Percentiles rank a stretch among this genome's conserved stretches.
phyloP scores from a whole-genome alignment of 371 early-diverging fungal species.

The Mucor plumbeus region DNA sequence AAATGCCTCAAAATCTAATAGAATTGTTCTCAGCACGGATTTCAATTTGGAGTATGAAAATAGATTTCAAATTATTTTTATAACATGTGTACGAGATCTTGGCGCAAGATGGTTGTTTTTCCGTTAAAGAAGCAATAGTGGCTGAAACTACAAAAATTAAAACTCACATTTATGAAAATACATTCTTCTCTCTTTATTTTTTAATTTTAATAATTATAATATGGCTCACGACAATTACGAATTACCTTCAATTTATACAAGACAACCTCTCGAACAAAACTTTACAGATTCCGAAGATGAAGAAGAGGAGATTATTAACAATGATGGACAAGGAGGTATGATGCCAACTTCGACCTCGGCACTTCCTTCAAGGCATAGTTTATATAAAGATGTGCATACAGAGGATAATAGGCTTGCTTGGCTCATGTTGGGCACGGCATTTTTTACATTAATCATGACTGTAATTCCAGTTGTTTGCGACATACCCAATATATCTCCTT shows the following conservation, averaged over 20 bases:
- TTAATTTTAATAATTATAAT: too few species aligned
- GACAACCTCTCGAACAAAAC: background rate
- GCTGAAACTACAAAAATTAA: too few species aligned
- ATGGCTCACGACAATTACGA: conserved; percentile 38
- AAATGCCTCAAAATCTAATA: too few species aligned
- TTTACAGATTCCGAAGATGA: conserved; percentile 28
- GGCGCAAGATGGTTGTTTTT: too few species aligned
- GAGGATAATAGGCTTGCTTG: conserved; percentile 40
- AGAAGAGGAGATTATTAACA: conserved; percentile 12
- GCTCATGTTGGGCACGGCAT: conserved; percentile 37
- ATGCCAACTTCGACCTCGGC: background rate
- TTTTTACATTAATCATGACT: conserved; percentile 46
- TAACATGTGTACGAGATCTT: too few species aligned
- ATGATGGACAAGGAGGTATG: background rate
- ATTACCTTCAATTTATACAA: conserved; percentile 40
- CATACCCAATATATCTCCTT: conserved; percentile 36
- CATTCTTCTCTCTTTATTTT: too few species aligned
- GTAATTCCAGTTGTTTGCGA: conserved; percentile 42
- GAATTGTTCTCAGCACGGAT: too few species aligned
- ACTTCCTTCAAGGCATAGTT: background rate
- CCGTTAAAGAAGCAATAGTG: too few species aligned
- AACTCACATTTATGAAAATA: too few species aligned
- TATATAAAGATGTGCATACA: conserved; percentile 19
- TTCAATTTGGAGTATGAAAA: too few species aligned
- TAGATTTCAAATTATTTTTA: too few species aligned